Evolutionary conservation across 805 yeast genomes (phyloP), one percentile per base, ranked within the genome.

Genomic region (Blastobotrys attinorum): DNA sequence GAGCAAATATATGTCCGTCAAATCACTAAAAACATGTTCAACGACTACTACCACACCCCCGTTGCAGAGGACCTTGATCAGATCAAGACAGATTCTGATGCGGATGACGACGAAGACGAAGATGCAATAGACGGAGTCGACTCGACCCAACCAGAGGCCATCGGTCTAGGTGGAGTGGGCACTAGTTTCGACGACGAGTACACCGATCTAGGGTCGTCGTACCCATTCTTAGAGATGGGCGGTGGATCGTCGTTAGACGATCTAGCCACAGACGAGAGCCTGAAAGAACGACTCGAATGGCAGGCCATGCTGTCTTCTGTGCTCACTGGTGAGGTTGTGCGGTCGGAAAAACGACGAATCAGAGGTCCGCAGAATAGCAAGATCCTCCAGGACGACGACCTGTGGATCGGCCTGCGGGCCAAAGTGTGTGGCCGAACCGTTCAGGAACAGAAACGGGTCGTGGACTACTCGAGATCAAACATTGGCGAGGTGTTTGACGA

Each of bases 321-420:
- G 3, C 73, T 92, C 29, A 90, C 94, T 2, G 97, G 98, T 53
- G 97, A 92, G 62, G 95, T 92, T 43, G 88, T 92, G 17, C 76
- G 82, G 29, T 81, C 90, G 10, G 98, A 92, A 57, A 92, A 90
- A 63, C 52, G 63, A 27, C 58, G 70, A 20, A 43, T 65, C 37
- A 77, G 50, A 61, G 71, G 43, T 66, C 75, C 50, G 53, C 76
- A 44, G 72, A 76, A 47, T 69, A 79, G 3, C 34, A 52, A 47
- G 74, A 75, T 58, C 23, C 42, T 44, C 6, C 78, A 47, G 21
- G 53, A 77, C 49, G 84, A 82, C 53, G 86, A 79, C 47, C 65
- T 87, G 31, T 92, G 98, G 98, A 63, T 85, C 43, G 96, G 90
- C 20, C 74, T 92, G 16, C 70, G 85, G 40, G 89, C 97, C 1